Percentiles rank a stretch among this genome's conserved stretches.
These are phyloP conservation scores for Piper longum DNA, from an alignment of 164 flowering plant species.

Conservation along the genomic window DNA sequence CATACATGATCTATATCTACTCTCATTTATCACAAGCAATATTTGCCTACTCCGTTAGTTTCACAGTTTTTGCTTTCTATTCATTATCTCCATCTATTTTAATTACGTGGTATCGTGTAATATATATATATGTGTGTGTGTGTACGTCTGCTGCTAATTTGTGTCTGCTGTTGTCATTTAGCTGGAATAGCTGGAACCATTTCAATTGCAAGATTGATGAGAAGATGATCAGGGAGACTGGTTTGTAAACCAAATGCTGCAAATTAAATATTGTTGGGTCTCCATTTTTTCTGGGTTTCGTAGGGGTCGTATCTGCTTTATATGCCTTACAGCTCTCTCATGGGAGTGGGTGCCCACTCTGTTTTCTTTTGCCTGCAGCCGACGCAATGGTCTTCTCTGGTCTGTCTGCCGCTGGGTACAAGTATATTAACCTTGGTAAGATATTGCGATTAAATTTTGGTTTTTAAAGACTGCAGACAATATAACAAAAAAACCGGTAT, in stretches of 20 bases:
- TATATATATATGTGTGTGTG: neutral
- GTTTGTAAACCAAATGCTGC: neutral
- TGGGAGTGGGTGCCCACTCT: neutral
- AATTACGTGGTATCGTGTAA: neutral
- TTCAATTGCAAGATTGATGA: slow-evolving; percentile 7
- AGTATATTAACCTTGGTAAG: slow-evolving; percentile 44
- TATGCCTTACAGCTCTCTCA: neutral
- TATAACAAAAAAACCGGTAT: no score
- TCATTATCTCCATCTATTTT: neutral
- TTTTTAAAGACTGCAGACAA: neutral
- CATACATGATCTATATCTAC: neutral
- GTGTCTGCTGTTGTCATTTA: neutral
- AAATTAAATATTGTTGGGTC: neutral
- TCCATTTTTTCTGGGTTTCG: neutral
- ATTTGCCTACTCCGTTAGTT: neutral
- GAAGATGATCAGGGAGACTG: slow-evolving; percentile 8
- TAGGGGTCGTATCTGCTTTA: no score
- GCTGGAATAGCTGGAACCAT: slow-evolving; percentile 14
- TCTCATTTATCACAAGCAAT: neutral
- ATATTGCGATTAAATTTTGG: neutral
- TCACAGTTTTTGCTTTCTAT: neutral
- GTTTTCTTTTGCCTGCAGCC: slow-evolving; percentile 16
- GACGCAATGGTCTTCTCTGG: slow-evolving; percentile 57
- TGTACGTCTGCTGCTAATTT: neutral
- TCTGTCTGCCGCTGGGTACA: slow-evolving; percentile 35